Conservation (phyloP, 768 basidiomycete species). For the Termitomyces sp. region DNA sequence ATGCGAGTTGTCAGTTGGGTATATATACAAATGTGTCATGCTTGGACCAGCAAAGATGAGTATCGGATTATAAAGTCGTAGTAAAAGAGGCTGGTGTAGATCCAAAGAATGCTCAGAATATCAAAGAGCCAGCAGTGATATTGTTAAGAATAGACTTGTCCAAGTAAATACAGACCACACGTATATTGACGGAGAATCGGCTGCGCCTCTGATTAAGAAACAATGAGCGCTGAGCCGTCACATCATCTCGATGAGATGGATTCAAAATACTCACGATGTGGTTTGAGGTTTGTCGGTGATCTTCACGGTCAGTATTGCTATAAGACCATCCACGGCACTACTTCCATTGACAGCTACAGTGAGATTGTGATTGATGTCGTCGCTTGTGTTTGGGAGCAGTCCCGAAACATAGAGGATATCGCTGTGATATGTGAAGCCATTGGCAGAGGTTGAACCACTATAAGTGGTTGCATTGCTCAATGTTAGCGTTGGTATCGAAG, state of each 20-base stretch:
- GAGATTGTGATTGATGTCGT: constrained; percentile 62
- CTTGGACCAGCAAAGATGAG: neutral
- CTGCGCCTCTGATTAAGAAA: neutral
- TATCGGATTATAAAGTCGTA: constrained; percentile 2
- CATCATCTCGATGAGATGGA: neutral
- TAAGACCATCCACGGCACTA: constrained; percentile 77
- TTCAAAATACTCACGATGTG: constrained; percentile 23
- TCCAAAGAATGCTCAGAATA: neutral
- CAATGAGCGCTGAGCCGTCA: neutral
- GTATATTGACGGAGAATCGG: neutral
- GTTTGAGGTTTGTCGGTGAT: constrained; percentile 37
- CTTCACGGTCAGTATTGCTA: constrained; percentile 71
- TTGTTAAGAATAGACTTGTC: neutral
- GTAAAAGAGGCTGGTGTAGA: neutral
- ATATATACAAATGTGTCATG: neutral
- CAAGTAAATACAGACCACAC: neutral
- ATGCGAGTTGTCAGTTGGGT: neutral
- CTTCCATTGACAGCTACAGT: constrained; percentile 44
- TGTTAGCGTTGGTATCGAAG: constrained; percentile 36
- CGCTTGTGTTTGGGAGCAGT: constrained; percentile 60
- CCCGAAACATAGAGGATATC: constrained; percentile 64
- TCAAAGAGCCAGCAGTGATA: constrained; percentile 7
- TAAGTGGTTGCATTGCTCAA: constrained; percentile 58
- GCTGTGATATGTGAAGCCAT: constrained; percentile 70
- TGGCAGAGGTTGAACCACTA: constrained; percentile 56